These are phyloP conservation scores for Dothideomycetidae sp. DNA, from an alignment of 2,329 filamentous ascomycete species.

Conservation along the genomic window DNA sequence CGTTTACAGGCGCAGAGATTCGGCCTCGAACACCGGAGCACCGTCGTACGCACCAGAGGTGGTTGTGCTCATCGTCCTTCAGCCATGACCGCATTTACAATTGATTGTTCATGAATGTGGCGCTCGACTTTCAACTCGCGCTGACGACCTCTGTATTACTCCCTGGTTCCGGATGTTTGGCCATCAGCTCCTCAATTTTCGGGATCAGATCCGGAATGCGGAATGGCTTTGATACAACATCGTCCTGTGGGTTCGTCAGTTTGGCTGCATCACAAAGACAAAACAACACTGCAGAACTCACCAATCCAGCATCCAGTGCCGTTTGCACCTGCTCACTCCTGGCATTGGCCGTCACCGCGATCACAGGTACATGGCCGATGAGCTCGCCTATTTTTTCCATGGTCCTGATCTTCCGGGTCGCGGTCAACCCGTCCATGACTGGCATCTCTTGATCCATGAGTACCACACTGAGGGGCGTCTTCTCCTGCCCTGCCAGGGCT, in stretches of 20 bases:
- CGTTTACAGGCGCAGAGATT: too few relatives aligned
- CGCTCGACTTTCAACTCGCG: too few relatives aligned
- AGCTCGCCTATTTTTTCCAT: conserved; percentile 50
- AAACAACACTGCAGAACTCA: neutral
- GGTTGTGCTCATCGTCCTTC: too few relatives aligned
- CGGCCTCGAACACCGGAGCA: too few relatives aligned
- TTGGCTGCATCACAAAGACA: conserved; percentile 12
- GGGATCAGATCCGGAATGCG: conserved; percentile 36
- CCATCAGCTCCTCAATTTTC: conserved; percentile 35
- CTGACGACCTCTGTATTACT: conserved; percentile 1
- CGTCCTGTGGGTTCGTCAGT: conserved; percentile 23
- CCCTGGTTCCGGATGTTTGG: conserved; percentile 15
- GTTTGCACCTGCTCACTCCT: conserved; percentile 58
- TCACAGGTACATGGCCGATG: conserved; percentile 55
- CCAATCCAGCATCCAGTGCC: conserved; percentile 60
- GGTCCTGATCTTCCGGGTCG: conserved; percentile 53
- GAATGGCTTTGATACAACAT: conserved; percentile 38
- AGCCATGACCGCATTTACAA: too few relatives aligned
- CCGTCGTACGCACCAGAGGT: too few relatives aligned
- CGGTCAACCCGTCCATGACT: conserved; percentile 67
- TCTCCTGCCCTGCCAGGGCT: conserved; percentile 16
- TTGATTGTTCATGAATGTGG: too few relatives aligned
- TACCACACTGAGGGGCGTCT: conserved; percentile 34
- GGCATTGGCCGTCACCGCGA: conserved; percentile 73
- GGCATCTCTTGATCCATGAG: conserved; percentile 72